phyloP scores from a whole-genome alignment of 2,329 filamentous ascomycete genomes.

The Colletotrichum sp. region DNA sequence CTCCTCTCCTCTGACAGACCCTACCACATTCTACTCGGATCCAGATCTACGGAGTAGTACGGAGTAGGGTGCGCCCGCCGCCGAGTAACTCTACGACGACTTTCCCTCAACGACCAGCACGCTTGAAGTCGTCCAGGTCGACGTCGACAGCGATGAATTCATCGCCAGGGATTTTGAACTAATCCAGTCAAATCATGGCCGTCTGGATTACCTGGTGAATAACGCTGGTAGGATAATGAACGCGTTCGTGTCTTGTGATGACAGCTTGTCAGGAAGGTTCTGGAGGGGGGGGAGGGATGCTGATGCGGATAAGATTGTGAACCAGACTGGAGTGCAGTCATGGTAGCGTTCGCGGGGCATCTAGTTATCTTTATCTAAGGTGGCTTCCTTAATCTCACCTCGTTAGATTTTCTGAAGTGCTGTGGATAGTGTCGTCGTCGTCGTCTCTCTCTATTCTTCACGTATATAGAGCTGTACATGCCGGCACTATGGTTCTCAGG shows the following conservation, averaged over 20 bases:
- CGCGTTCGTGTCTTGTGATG: background rate
- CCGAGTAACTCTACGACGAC: slow-evolving; percentile 42
- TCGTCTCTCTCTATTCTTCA: background rate
- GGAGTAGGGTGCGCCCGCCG: slow-evolving; percentile 53
- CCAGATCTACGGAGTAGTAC: slow-evolving; percentile 51
- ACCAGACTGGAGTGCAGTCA: slow-evolving; percentile 4
- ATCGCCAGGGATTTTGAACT: slow-evolving; percentile 29
- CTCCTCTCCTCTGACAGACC: slow-evolving; percentile 47
- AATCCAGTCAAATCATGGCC: slow-evolving; percentile 25
- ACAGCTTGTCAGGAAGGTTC: slow-evolving; percentile 38
- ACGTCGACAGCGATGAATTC: slow-evolving; percentile 56
- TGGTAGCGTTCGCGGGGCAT: background rate
- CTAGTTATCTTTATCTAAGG: background rate
- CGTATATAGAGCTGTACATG: background rate
- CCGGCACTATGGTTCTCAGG: background rate
- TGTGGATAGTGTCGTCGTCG: background rate
- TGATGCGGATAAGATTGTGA: slow-evolving; percentile 41
- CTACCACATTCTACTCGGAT: slow-evolving; percentile 62
- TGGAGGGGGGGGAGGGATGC: slow-evolving; percentile 44
- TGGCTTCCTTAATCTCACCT: background rate
- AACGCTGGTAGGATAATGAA: slow-evolving; percentile 23
- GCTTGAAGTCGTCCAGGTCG: slow-evolving; percentile 52
- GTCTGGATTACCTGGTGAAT: slow-evolving; percentile 36
- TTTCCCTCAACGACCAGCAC: slow-evolving; percentile 41
- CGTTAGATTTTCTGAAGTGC: background rate